A percentile compares a stretch with the other conserved stretches of the same genome.
These are phyloP conservation scores for Warburgia ugandensis DNA, from an alignment of 164 flowering plant genomes.

Conservation along the genomic window DNA sequence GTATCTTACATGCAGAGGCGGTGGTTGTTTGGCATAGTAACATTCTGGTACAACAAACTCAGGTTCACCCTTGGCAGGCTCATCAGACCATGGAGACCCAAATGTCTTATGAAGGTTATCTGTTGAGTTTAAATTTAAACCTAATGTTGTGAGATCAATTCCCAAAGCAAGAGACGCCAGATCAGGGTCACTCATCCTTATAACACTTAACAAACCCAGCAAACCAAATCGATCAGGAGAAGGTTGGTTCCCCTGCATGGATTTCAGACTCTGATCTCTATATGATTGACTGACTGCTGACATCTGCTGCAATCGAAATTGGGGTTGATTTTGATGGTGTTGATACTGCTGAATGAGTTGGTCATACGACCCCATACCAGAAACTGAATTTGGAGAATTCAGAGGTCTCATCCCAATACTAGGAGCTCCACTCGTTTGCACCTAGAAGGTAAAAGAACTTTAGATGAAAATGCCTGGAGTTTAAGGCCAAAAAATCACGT, in stretches of 20 bases:
- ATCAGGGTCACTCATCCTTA: slow-evolving; percentile 83
- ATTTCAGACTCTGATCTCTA: slow-evolving; percentile 69
- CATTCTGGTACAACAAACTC: slow-evolving; percentile 85
- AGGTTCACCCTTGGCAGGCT: slow-evolving; percentile 87
- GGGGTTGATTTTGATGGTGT: slow-evolving; percentile 72
- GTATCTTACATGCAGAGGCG: slow-evolving; percentile 62
- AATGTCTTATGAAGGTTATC: slow-evolving; percentile 88
- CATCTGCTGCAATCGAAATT: slow-evolving; percentile 74
- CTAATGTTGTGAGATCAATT: slow-evolving; percentile 87
- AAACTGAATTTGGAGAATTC: slow-evolving; percentile 49
- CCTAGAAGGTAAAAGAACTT: slow-evolving; percentile 5
- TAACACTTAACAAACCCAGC: slow-evolving; percentile 79
- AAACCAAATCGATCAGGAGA: slow-evolving; percentile 76
- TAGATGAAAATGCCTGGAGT: not conserved
- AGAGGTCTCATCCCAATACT: slow-evolving; percentile 79
- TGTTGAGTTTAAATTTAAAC: slow-evolving; percentile 77
- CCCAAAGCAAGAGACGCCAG: slow-evolving; percentile 87
- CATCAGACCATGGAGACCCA: slow-evolving; percentile 95
- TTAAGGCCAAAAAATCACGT: not conserved
- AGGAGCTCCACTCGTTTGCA: slow-evolving; percentile 66
- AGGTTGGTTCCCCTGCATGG: slow-evolving; percentile 60
- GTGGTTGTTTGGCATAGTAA: slow-evolving; percentile 68
- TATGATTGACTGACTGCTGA: slow-evolving; percentile 60
- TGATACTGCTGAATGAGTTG: slow-evolving; percentile 86
- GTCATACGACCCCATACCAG: slow-evolving; percentile 72